These are phyloP conservation scores for Colletotrichum spaethianum DNA, from an alignment of 2,329 filamentous ascomycete species.

Conservation along the genomic window DNA sequence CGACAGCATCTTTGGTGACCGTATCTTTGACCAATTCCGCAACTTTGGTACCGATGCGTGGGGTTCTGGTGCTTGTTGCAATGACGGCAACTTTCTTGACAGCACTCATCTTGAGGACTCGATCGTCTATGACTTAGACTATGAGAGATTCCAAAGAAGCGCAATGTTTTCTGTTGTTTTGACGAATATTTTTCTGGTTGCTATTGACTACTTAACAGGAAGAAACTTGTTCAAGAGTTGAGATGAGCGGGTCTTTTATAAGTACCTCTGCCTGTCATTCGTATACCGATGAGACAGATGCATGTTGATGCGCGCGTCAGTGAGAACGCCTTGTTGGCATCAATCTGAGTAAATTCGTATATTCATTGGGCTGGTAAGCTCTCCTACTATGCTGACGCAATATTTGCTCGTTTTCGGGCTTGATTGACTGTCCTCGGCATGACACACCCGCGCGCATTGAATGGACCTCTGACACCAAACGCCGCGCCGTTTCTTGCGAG, in stretches of 20 bases:
- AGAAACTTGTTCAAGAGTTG: neutral
- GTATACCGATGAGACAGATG: neutral
- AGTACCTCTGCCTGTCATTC: neutral
- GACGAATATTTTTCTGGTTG: neutral
- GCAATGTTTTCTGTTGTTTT: no score
- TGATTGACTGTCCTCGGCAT: no score
- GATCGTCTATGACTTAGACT: no score
- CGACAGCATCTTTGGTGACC: constrained; percentile 45
- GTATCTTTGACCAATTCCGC: constrained; percentile 50
- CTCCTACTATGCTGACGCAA: neutral
- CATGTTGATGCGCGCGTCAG: neutral
- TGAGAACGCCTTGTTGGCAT: fast-evolving
- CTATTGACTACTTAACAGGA: neutral
- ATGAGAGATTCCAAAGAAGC: neutral
- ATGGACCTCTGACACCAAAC: neutral
- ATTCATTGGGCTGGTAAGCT: no score
- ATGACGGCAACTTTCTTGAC: constrained; percentile 52
- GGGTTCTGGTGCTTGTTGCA: constrained; percentile 52
- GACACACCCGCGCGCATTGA: constrained; percentile 13
- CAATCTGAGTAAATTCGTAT: fast-evolving
- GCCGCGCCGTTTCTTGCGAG: no score
- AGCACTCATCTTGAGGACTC: neutral
- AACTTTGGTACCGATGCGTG: constrained; percentile 52
- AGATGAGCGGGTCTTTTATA: neutral
- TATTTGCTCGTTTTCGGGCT: neutral